These are phyloP conservation scores for Panaeolus papilionaceus DNA, from an alignment of 768 basidiomycete genomes.

Conservation along the genomic window DNA sequence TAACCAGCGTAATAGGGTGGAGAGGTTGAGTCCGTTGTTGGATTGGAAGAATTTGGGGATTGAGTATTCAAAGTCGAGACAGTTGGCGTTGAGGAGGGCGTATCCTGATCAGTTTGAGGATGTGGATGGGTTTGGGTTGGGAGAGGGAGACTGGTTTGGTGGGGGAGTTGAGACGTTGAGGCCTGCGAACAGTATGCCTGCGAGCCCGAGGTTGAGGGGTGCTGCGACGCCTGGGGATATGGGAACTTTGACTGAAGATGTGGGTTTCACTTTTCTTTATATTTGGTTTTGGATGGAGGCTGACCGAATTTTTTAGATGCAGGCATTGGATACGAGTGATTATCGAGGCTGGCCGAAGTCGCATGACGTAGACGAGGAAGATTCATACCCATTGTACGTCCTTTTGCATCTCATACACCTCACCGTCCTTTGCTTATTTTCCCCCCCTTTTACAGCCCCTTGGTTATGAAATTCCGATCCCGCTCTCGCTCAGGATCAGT, in stretches of 20 bases:
- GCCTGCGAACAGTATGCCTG: constrained; percentile 76
- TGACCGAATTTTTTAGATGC: constrained; percentile 61
- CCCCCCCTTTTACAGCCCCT: constrained; percentile 57
- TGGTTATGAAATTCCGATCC: constrained; percentile 78
- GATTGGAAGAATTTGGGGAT: constrained; percentile 99
- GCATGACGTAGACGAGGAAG: constrained; percentile 86
- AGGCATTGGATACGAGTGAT: constrained; percentile 84
- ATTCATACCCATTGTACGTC: constrained; percentile 87
- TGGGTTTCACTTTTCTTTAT: constrained; percentile 34
- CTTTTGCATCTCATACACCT: constrained; percentile 20
- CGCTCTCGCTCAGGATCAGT: constrained; percentile 84
- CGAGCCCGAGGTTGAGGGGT: constrained; percentile 87
- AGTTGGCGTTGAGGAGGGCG: constrained; percentile 88
- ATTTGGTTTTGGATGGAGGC: neutral
- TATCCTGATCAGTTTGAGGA: constrained; percentile 92
- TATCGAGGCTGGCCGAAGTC: constrained; percentile 71
- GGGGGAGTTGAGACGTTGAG: constrained; percentile 71
- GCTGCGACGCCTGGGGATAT: constrained; percentile 93
- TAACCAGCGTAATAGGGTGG: constrained; percentile 98
- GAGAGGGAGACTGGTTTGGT: constrained; percentile 52
- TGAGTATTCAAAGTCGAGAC: constrained; percentile 95
- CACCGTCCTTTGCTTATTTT: constrained; percentile 10
- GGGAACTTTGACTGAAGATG: constrained; percentile 88
- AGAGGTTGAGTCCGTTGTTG: constrained; percentile 88
- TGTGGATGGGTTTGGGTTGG: constrained; percentile 38